Base-by-base conservation (phyloP, 441 rosid genomes). In the Breynia disticha region DNA sequence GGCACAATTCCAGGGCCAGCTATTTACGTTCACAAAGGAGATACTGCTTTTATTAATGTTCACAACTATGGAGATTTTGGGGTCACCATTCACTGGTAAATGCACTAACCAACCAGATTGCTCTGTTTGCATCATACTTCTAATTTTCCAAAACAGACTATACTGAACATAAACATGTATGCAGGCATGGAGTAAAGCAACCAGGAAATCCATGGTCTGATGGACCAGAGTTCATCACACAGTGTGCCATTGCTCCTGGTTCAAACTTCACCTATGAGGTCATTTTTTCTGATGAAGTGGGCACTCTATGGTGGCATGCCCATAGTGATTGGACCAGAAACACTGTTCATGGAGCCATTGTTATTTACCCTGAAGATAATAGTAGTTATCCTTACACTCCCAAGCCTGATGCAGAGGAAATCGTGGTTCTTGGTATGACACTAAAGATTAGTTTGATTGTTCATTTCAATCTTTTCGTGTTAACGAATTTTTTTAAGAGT, bases 301-400 rank as follows among this genome's bases (percentile, higher is more conserved):
- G 74, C 8, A 70, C 70, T 0, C 56, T 69, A 1, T 76, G 84
- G 78, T 81, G 84, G 87, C 82, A 77, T 22, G 79, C 77, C 0
- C 78, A 75, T 50, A 70, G 16, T 11, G 74, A 70, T 20, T 76
- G 76, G 81, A 57, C 79, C 1, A 65, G 76, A 2, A 71, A 70
- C 37, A 77, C 80, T 0, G 61, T 80, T 38, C 73, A 80, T 48
- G 86, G 81, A 16, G 79, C 78, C 32, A 67, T 78, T 20, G 48
- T 75, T 8, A 4, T 78, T 2, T 67, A 68, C 3, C 83, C 85
- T 0, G 57, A 53, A 56, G 63, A n/a, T 0, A 68, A 71, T 32
- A 50, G 71, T 16, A 38, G 61, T 2, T 75, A 67, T 52, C 78
- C 83, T 14, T 81, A 41, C 9, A 15, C 74, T 52, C 70, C 68